These are phyloP conservation scores for Pulveroboletus sp. DNA, from an alignment of 768 basidiomycete species.

Conservation along the genomic window DNA sequence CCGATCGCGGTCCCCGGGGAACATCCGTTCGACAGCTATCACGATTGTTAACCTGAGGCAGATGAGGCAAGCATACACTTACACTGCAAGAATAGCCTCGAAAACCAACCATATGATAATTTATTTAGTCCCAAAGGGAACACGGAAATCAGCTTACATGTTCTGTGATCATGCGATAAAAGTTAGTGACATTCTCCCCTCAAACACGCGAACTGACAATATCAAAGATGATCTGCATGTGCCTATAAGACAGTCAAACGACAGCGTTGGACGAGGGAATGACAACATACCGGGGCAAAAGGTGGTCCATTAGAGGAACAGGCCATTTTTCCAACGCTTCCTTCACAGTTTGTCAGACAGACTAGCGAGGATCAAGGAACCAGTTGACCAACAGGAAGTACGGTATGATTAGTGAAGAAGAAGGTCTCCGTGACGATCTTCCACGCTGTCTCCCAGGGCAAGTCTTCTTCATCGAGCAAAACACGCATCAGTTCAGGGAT, in stretches of 20 bases:
- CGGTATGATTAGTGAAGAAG: constrained; percentile 95
- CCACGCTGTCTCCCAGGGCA: constrained; percentile 85
- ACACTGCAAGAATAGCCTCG: constrained; percentile 63
- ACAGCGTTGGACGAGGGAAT: background rate
- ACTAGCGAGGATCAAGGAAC: background rate
- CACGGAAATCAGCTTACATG: constrained; percentile 18
- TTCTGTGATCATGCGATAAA: constrained; percentile 30
- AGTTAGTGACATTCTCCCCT: constrained; percentile 14
- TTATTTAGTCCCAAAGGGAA: background rate
- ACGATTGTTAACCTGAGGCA: background rate
- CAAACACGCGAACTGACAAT: constrained; percentile 49
- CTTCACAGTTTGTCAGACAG: constrained; percentile 30
- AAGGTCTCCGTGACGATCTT: constrained; percentile 83
- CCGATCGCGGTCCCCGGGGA: constrained; percentile 79
- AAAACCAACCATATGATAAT: background rate
- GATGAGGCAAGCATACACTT: constrained; percentile 10
- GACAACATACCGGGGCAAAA: constrained; percentile 64
- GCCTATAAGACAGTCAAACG: constrained; percentile 35
- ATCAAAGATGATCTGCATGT: constrained; percentile 90
- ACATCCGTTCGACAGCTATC: constrained; percentile 80
- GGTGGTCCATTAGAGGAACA: constrained; percentile 76
- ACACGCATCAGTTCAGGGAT: constrained; percentile 95
- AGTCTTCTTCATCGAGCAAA: constrained; percentile 85
- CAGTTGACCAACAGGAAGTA: constrained; percentile 62
- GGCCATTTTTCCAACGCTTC: constrained; percentile 92